These are phyloP conservation scores for Gymnopus androsaceus DNA, from an alignment of 1,284 basidiomycete species.

Conservation along the genomic window DNA sequence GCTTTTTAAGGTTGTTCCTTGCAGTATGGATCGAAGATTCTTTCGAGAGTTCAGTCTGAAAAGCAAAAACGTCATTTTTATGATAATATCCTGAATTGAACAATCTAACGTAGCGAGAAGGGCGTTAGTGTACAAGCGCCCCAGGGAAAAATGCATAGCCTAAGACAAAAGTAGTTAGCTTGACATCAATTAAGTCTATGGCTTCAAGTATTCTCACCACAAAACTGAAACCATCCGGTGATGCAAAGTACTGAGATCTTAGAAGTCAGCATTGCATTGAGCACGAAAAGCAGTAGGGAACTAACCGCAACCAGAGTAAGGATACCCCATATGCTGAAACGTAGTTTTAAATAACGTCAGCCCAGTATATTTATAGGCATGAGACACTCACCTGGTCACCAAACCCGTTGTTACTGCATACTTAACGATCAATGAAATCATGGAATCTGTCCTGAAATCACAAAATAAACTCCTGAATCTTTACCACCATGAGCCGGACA, in stretches of 20 bases:
- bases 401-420: slow-evolving; percentile 1
- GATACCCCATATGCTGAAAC: background rate
- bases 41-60: slow-evolving; percentile 3
- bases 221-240: background rate
- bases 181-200: too few relatives aligned
- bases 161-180: background rate
- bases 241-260: background rate
- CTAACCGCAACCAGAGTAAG: background rate
- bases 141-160: slow-evolving; percentile 8
- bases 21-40: background rate
- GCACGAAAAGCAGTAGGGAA: background rate
- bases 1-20: background rate
- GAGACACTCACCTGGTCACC: background rate
- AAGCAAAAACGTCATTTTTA: background rate
- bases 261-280: background rate
- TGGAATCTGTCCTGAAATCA: background rate
- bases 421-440: background rate
- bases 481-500: background rate
- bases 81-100: background rate
- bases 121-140: slow-evolving; percentile 4
- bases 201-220: background rate
- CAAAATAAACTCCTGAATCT: background rate
- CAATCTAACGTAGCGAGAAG: slow-evolving; percentile 3
- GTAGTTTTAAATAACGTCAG: background rate
- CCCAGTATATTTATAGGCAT: background rate